A percentile compares a stretch with the other conserved stretches of the same genome.
Evolutionary conservation across 2,329 filamentous ascomycete genomes (phyloP).

Genomic region (Hymenoscyphus salicellus): DNA sequence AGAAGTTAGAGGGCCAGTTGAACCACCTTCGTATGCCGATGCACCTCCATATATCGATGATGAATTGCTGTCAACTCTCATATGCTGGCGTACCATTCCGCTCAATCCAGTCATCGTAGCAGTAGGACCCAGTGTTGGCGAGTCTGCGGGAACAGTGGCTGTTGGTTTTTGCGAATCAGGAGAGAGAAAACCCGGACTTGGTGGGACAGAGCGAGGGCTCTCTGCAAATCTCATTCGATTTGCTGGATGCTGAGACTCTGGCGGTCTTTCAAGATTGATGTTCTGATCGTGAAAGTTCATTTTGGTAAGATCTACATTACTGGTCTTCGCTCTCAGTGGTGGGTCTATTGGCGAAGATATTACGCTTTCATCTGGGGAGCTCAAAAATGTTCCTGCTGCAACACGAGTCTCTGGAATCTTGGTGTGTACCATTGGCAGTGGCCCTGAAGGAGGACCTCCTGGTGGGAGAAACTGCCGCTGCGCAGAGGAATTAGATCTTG

Average conservation of each 20-base stretch:
- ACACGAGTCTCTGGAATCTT: constrained; percentile 16
- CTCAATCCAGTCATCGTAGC: constrained; percentile 58
- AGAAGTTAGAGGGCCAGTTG: constrained; percentile 43
- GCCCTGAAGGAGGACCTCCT: background rate
- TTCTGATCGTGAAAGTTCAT: constrained; percentile 28
- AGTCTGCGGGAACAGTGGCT: constrained; percentile 49
- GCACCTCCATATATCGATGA: constrained; percentile 70
- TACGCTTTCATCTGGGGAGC: constrained; percentile 26
- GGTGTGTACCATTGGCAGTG: background rate
- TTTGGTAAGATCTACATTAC: constrained; percentile 25
- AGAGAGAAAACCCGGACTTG: constrained; percentile 1
- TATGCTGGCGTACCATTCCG: constrained; percentile 78
- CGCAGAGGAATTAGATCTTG: constrained; percentile 47
- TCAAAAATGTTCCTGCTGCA: constrained; percentile 27
- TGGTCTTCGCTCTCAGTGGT: constrained; percentile 10
- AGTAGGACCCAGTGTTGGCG: constrained; percentile 72
- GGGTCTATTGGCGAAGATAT: constrained; percentile 19
- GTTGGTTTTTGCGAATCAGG: constrained; percentile 6
- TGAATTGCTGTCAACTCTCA: constrained; percentile 74
- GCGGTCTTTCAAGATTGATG: constrained; percentile 29
- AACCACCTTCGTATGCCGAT: constrained; percentile 44
- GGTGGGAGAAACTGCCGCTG: constrained; percentile 36
- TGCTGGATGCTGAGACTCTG: constrained; percentile 33
- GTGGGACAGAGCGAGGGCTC: background rate
- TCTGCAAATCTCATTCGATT: constrained; percentile 19